phyloP scores from a whole-genome alignment of 2,329 filamentous ascomycete genomes.

The Keithomyces neogunnii region DNA sequence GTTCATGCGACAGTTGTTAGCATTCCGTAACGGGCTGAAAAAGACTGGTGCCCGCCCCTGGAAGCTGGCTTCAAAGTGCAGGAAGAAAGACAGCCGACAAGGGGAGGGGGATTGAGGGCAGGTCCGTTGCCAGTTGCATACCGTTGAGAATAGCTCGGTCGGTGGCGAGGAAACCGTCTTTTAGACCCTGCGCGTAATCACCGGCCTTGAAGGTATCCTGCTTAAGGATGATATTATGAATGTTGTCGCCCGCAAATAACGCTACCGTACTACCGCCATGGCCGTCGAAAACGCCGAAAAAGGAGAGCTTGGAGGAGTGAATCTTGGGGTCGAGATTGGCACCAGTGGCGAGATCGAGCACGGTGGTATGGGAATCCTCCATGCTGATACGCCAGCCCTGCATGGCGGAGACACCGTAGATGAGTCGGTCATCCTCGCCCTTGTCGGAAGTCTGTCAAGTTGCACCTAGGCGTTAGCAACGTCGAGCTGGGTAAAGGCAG shows the following conservation, averaged over 20 bases:
- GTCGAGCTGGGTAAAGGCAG: neutral
- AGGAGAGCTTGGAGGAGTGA: slow-evolving; percentile 69
- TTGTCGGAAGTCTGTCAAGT: slow-evolving; percentile 66
- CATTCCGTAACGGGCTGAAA: neutral
- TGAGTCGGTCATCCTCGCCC: slow-evolving; percentile 85
- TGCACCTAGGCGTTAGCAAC: slow-evolving; percentile 15
- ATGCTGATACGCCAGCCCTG: slow-evolving; percentile 99
- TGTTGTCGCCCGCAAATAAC: slow-evolving; percentile 81
- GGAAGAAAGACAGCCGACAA: neutral
- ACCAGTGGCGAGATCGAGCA: slow-evolving; percentile 72
- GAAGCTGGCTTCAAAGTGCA: neutral
- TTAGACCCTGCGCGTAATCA: slow-evolving; percentile 90
- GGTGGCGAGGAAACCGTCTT: slow-evolving; percentile 93
- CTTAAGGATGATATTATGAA: slow-evolving; percentile 90
- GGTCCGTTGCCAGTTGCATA: slow-evolving; percentile 32
- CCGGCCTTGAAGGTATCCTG: slow-evolving; percentile 89
- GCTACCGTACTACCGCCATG: slow-evolving; percentile 97
- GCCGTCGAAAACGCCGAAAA: slow-evolving; percentile 97
- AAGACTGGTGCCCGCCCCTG: too few species aligned
- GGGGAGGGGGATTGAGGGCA: neutral
- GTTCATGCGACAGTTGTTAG: slow-evolving; percentile 10
- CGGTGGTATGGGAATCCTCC: slow-evolving; percentile 89
- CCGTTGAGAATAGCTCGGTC: slow-evolving; percentile 93
- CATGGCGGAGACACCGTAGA: slow-evolving; percentile 96
- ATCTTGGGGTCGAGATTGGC: slow-evolving; percentile 47